phyloP scores from a whole-genome alignment of 1,284 basidiomycete genomes.

The Cystobasidiaceae sp. region DNA sequence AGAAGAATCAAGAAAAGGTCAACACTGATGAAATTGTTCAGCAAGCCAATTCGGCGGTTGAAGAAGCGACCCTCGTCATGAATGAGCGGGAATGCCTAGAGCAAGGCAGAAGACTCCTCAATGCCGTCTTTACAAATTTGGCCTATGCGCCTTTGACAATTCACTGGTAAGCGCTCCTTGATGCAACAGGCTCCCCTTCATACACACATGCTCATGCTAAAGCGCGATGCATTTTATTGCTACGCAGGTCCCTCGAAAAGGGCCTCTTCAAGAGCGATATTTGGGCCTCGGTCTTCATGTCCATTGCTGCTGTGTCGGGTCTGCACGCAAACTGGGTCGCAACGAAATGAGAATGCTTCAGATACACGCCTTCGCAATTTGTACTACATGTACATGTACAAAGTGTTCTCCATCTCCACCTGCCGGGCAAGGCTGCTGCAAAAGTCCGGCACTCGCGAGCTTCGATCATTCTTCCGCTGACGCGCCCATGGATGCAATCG shows the following conservation, averaged over 20 bases:
- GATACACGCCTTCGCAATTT: no score
- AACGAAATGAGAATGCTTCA: no score
- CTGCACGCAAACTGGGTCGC: slow-evolving; percentile 14
- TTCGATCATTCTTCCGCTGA: no score
- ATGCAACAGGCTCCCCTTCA: no score
- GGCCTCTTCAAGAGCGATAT: slow-evolving; percentile 24
- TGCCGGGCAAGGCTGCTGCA: no score
- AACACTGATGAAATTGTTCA: slow-evolving; percentile 22
- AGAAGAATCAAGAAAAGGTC: slow-evolving; percentile 28
- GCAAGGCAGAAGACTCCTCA: slow-evolving; percentile 14
- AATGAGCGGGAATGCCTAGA: slow-evolving; percentile 17
- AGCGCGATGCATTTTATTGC: no score
- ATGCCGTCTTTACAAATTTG: slow-evolving; percentile 21
- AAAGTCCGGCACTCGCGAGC: no score
- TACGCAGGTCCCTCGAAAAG: slow-evolving; percentile 14
- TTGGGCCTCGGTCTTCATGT: slow-evolving; percentile 27
- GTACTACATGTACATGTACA: no score
- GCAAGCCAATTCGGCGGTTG: slow-evolving; percentile 5
- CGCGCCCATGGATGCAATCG: no score
- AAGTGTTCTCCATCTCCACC: no score
- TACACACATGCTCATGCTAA: no score
- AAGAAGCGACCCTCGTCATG: slow-evolving; percentile 23
- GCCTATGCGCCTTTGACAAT: slow-evolving; percentile 28
- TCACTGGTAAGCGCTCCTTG: slow-evolving; percentile 9
- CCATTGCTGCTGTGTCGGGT: slow-evolving; percentile 12